These are phyloP conservation scores for Rhodotorula kratochvilovae DNA, from an alignment of 768 basidiomycete species.

Conservation along the genomic window DNA sequence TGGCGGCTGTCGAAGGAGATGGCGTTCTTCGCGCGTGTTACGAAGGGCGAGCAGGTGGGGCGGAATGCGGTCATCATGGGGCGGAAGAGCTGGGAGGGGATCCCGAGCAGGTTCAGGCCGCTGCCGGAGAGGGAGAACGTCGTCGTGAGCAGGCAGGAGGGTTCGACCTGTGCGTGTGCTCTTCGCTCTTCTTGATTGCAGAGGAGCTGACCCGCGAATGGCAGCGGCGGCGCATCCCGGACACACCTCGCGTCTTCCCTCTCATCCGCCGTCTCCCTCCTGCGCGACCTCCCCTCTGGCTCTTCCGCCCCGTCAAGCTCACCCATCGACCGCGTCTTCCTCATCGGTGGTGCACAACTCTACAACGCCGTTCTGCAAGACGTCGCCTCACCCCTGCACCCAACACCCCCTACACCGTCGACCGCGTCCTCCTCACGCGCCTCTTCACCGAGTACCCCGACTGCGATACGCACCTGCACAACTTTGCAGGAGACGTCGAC, in stretches of 20 bases:
- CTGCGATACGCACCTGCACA: conserved; percentile 83
- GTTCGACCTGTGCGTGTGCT: conserved; percentile 61
- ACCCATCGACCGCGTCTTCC: conserved; percentile 59
- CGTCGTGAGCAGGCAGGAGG: conserved; percentile 62
- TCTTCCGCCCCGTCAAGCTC: background rate
- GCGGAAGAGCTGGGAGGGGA: conserved; percentile 94
- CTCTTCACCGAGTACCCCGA: conserved; percentile 67
- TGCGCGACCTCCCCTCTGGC: conserved; percentile 12
- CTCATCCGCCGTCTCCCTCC: conserved; percentile 20
- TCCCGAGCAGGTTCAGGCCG: conserved; percentile 77
- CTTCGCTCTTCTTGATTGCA: background rate
- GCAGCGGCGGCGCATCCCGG: conserved; percentile 13
- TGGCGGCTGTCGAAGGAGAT: conserved; percentile 87
- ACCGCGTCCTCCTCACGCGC: conserved; percentile 83
- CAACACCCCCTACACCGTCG: conserved; percentile 53
- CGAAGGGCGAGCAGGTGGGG: conserved; percentile 53
- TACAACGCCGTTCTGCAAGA: conserved; percentile 63
- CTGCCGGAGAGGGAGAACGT: conserved; percentile 70
- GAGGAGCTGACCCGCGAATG: background rate
- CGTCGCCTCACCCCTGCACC: conserved; percentile 25
- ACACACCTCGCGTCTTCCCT: conserved; percentile 33
- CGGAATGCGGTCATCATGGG: conserved; percentile 88
- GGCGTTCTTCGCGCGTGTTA: conserved; percentile 83
- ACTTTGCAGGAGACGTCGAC: conserved; percentile 51
- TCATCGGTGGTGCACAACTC: conserved; percentile 87